Base-by-base conservation (phyloP, 495 filamentous ascomycete genomes). In the Niebla homalea region DNA sequence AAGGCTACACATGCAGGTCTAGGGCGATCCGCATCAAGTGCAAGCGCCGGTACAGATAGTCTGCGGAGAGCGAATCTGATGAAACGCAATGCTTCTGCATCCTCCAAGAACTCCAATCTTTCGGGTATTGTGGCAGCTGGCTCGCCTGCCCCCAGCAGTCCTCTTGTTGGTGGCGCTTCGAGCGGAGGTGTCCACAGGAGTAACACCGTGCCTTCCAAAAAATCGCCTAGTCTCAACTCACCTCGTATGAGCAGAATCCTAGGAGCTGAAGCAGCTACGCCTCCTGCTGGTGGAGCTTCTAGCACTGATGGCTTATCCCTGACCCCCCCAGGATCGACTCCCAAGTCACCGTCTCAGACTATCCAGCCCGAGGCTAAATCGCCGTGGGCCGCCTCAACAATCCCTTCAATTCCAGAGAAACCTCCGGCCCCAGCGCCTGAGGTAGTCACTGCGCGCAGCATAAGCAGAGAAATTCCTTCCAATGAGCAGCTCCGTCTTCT, bases 171-270 rank as follows among this genome's bases (percentile, higher is more conserved):
- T 5, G 53, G 66, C 5, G 72, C 66, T 4, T 67, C 71, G 7
- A 70, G 69, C 22, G 71, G 77, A 53, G 87, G 87, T 7, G 74
- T 98, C 36, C 82, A 84, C 52, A 75, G 92, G 57, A 96, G 89
- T 66, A 98, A 97, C 65, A 98, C 92, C 8, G 67, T 96, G 16
- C 92, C 92, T n/a, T 90, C 89, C 2, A 92, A 93, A 62, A 86
- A 80, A 68, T 89, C 90, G 1, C 86, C 89, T 16, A 80, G 74
- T 12, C 57, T 90, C 21, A 67, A 74, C 18, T 68, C 75, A 26
- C 74, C 80, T 21, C 67, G 78, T 5, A 75, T 77, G 49, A 63
- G 70, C 43, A 69, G 76, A 40, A 48, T 46, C 25, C 61, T 60
- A 19, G 59, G 65, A 32, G 58, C 57, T 7, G 66, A 72, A 16